A percentile compares a stretch with the other conserved stretches of the same genome.
Conservation (phyloP, 345 rosid species). For the Lagerstroemia speciosa region DNA sequence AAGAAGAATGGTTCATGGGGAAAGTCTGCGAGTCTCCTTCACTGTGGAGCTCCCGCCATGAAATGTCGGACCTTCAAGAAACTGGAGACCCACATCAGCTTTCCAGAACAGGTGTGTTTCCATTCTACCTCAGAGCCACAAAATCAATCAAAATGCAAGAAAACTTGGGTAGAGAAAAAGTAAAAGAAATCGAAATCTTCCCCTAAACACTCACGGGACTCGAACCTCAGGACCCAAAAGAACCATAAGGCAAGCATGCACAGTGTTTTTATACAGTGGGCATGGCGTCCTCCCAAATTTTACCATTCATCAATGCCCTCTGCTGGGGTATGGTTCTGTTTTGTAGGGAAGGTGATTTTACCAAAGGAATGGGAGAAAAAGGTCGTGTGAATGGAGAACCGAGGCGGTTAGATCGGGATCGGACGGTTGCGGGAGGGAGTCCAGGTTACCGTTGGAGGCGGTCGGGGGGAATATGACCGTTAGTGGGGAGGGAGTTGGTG, state of each 20-base stretch:
- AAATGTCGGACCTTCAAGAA: conserved; percentile 7
- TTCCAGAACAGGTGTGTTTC: background rate
- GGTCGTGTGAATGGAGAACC: background rate
- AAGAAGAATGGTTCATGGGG: conserved; percentile 33
- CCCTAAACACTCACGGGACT: conserved; percentile 2
- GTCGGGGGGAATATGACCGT: conserved; percentile 99
- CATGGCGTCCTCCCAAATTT: background rate
- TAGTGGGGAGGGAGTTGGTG: conserved; percentile 38
- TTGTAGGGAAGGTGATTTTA: background rate
- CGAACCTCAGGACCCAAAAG: conserved; percentile 29
- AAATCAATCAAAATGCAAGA: conserved; percentile 15
- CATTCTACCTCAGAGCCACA: background rate
- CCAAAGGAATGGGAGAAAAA: background rate
- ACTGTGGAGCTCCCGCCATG: conserved; percentile 27
- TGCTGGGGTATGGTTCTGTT: conserved; percentile 3
- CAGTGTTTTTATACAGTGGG: conserved; percentile 29
- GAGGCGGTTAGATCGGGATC: conserved; percentile 57
- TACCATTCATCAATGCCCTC: background rate
- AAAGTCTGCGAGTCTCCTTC: conserved; percentile 26
- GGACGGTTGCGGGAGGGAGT: conserved; percentile 28
- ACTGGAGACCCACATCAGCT: background rate
- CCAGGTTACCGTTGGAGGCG: conserved; percentile 74
- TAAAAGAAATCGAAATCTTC: conserved; percentile 1
- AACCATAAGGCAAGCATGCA: conserved; percentile 28
- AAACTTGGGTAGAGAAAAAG: background rate